These are phyloP conservation scores for Annulohypoxylon stygium DNA, from an alignment of 495 filamentous ascomycete genomes.

Conservation along the genomic window DNA sequence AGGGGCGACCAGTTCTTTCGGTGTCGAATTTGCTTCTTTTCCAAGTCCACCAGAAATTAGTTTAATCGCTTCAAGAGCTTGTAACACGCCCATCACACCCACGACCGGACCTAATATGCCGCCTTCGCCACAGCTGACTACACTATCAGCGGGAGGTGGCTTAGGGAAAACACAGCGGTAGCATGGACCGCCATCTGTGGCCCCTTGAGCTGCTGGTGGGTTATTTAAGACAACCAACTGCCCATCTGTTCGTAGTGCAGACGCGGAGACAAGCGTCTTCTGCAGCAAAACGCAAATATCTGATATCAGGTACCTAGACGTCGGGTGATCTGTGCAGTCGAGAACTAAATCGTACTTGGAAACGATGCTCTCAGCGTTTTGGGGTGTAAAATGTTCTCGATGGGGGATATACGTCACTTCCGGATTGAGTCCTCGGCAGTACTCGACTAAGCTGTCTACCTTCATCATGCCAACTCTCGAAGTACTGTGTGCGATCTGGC, in stretches of 20 bases:
- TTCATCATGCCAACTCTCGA: slow-evolving; percentile 80
- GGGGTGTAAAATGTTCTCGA: slow-evolving; percentile 69
- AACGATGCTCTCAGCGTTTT: slow-evolving; percentile 74
- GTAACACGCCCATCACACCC: slow-evolving; percentile 91
- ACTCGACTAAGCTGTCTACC: slow-evolving; percentile 80
- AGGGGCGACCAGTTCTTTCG: slow-evolving; percentile 53
- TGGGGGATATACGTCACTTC: slow-evolving; percentile 72
- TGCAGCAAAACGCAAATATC: slow-evolving; percentile 83
- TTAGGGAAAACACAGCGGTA: slow-evolving; percentile 94
- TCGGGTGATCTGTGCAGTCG: slow-evolving; percentile 94
- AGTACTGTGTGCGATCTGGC: slow-evolving; percentile 85
- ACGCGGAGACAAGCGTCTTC: slow-evolving; percentile 89
- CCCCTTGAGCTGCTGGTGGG: slow-evolving; percentile 64
- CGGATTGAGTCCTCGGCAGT: slow-evolving; percentile 77
- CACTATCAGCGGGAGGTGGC: slow-evolving; percentile 82
- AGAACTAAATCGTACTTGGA: slow-evolving; percentile 82
- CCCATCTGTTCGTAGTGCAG: slow-evolving; percentile 86
- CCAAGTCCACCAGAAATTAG: slow-evolving; percentile 66
- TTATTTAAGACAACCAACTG: slow-evolving; percentile 88
- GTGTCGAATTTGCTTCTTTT: slow-evolving; percentile 5
- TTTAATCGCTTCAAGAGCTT: slow-evolving; percentile 91
- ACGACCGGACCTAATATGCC: slow-evolving; percentile 94
- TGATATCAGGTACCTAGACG: slow-evolving; percentile 91
- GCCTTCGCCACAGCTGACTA: slow-evolving; percentile 88
- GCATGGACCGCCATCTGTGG: slow-evolving; percentile 73